These are phyloP conservation scores for Tausonia pullulans DNA, from an alignment of 1,284 basidiomycete species.

Conservation along the genomic window DNA sequence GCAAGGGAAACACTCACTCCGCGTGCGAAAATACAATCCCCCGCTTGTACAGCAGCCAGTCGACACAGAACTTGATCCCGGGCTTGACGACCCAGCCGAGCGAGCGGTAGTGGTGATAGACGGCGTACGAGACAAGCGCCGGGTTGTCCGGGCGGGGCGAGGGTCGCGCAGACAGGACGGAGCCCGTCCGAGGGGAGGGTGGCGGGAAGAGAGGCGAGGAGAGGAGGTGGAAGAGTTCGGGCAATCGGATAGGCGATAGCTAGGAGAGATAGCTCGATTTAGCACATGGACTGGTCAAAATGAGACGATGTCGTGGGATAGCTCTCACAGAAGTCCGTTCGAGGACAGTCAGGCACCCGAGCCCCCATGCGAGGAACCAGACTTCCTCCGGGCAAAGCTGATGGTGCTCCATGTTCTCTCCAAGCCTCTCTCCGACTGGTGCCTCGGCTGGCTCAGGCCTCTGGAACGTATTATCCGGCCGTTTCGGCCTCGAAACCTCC, in stretches of 20 bases:
- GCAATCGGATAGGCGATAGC: not conserved
- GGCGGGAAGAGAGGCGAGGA: slow-evolving; percentile 11
- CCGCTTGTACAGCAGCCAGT: slow-evolving; percentile 86
- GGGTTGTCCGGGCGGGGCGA: slow-evolving; percentile 60
- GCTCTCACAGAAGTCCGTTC: no score
- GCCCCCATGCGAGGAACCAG: slow-evolving; percentile 74
- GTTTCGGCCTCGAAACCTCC: slow-evolving; percentile 12
- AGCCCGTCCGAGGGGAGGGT: not conserved
- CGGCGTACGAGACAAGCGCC: slow-evolving; percentile 79
- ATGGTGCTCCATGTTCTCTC: slow-evolving; percentile 73
- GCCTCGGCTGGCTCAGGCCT: no score
- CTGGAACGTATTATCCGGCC: slow-evolving; percentile 1
- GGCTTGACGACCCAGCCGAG: slow-evolving; percentile 96
- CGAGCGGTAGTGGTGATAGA: slow-evolving; percentile 90
- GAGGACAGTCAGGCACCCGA: slow-evolving; percentile 71
- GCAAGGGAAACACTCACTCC: slow-evolving; percentile 49
- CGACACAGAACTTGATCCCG: slow-evolving; percentile 95
- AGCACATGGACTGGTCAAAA: no score
- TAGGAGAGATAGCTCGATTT: no score
- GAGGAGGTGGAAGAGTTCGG: slow-evolving; percentile 13
- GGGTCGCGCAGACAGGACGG: not conserved
- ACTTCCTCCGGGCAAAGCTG: slow-evolving; percentile 86
- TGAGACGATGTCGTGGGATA: no score
- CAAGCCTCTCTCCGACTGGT: slow-evolving; percentile 25
- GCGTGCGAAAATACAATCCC: slow-evolving; percentile 94